Conservation (phyloP, 495 filamentous ascomycete species). For the Tuber melanosporum region DNA sequence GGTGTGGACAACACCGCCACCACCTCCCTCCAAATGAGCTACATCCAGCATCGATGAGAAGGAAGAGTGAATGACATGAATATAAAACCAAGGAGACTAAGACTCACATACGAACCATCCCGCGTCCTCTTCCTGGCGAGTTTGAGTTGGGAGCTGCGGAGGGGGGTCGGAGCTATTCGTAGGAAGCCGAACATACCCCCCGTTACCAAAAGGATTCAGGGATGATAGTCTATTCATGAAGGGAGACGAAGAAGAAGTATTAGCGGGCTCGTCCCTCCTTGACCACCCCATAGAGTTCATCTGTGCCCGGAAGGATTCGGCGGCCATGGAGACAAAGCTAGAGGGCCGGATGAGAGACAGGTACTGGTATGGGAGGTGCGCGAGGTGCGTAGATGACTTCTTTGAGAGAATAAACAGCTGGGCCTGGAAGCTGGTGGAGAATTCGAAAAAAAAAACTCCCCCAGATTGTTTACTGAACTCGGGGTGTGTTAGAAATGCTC, state of each 20-base stretch:
- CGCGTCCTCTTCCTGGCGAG: conserved; percentile 85
- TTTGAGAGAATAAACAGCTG: conserved; percentile 17
- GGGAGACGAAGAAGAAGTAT: conserved; percentile 64
- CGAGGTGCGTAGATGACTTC: conserved; percentile 19
- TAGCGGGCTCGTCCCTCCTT: conserved; percentile 73
- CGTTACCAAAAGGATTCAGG: conserved; percentile 79
- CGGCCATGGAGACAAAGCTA: conserved; percentile 61
- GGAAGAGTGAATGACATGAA: conserved; percentile 5
- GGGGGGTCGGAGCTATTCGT: conserved; percentile 69
- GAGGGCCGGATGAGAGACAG: conserved; percentile 13
- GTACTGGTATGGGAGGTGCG: conserved; percentile 15
- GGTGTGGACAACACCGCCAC: conserved; percentile 7
- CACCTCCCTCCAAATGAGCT: conserved; percentile 2
- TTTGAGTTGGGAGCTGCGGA: conserved; percentile 78
- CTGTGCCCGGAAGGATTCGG: conserved; percentile 60
- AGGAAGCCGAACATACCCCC: conserved; percentile 87
- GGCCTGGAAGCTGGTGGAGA: conserved; percentile 23
- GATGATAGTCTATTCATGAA: conserved; percentile 75
- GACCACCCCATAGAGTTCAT: conserved; percentile 95
- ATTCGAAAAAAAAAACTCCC: conserved; percentile 10
- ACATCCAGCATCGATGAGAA: conserved; percentile 2
- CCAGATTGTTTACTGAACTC: conserved; percentile 25
- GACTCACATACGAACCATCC: conserved; percentile 93
- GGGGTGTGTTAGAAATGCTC: conserved; percentile 12
- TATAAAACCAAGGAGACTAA: conserved; percentile 41